Percentiles rank a stretch among this genome's conserved stretches.
Evolutionary conservation across 139 green algal genomes (phyloP).

Genomic region (Auxenochlorella pyrenoidosa): DNA sequence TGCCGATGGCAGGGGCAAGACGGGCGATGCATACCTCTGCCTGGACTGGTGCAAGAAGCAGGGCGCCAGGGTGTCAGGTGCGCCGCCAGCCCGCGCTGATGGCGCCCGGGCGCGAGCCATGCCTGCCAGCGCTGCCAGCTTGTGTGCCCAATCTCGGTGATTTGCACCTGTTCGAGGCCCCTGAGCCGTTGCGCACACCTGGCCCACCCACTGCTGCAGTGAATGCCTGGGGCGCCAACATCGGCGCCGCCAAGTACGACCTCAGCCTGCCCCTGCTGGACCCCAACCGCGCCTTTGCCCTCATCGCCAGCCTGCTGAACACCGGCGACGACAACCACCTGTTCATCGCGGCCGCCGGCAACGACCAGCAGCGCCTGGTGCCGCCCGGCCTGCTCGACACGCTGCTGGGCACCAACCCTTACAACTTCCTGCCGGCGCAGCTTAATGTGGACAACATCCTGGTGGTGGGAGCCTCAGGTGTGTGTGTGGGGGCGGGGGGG

Average conservation of each 20-base stretch:
- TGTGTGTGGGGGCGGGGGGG: background rate
- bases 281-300: background rate
- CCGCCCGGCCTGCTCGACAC: background rate
- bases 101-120: too few relatives aligned
- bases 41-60: conserved; percentile 10
- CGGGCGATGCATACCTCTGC: background rate
- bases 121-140: too few relatives aligned
- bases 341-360: conserved; percentile 2
- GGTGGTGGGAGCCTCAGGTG: conserved; percentile 7
- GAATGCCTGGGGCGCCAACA: conserved; percentile 12
- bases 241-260: background rate
- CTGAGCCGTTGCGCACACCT: too few relatives aligned
- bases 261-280: background rate
- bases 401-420: background rate
- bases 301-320: background rate
- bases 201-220: background rate
- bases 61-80: background rate
- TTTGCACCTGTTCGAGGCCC: too few relatives aligned
- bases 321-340: background rate
- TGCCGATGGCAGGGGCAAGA: background rate
- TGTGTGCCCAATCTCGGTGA: too few relatives aligned
- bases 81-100: too few relatives aligned
- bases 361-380: background rate
- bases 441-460: background rate
- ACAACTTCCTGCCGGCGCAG: conserved; percentile 16